A percentile compares a stretch with the other conserved stretches of the same genome.
Conservation (phyloP, 2,329 filamentous ascomycete species). For the Verticillium nubilum region DNA sequence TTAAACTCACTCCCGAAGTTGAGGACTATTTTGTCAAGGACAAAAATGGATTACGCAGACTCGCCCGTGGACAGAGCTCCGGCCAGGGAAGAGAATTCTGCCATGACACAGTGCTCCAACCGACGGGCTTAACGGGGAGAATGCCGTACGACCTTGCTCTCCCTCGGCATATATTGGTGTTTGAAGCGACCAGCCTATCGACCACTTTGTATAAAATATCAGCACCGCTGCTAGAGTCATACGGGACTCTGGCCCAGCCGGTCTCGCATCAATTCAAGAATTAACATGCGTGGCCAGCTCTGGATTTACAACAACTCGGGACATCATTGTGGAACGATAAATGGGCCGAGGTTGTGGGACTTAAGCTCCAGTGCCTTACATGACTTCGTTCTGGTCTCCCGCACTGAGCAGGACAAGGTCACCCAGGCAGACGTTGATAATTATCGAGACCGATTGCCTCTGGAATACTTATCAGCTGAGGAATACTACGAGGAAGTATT, state of each 20-base stretch:
- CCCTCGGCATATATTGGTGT: neutral
- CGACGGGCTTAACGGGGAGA: rapidly evolving
- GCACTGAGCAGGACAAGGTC: constrained; percentile 1
- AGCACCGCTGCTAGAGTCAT: neutral
- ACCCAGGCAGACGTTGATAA: neutral
- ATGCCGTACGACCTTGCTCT: neutral
- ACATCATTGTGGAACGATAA: neutral
- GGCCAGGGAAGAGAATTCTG: neutral
- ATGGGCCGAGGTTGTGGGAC: neutral
- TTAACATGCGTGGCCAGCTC: neutral
- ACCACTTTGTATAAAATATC: neutral
- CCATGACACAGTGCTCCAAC: neutral
- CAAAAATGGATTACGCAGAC: neutral
- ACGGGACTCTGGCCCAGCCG: neutral
- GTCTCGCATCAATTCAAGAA: neutral
- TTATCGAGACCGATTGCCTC: neutral
- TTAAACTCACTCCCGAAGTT: neutral
- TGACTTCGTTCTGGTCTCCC: neutral
- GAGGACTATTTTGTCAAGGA: neutral
- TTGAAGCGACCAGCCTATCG: neutral
- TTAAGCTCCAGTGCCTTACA: neutral
- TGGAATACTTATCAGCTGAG: neutral
- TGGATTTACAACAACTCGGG: constrained; percentile 1
- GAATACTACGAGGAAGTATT: constrained; percentile 5
- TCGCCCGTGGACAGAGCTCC: neutral